A percentile compares a stretch with the other conserved stretches of the same genome.
Conservation (phyloP, 352 stramenopile genomes). For the Pythium dissimile region DNA sequence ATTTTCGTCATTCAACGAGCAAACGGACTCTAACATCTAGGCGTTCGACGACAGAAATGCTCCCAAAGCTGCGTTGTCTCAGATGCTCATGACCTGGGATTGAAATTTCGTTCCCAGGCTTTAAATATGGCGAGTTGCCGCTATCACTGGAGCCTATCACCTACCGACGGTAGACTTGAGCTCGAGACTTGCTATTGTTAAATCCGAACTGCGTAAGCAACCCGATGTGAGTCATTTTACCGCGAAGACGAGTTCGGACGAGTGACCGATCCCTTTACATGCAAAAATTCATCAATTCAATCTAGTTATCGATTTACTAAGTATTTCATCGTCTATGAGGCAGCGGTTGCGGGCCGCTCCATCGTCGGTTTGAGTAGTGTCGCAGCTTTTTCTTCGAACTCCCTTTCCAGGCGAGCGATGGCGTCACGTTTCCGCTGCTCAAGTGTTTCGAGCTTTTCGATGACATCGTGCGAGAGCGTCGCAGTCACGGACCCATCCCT, state of each 20-base stretch:
- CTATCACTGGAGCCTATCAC: no score
- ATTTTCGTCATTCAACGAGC: background rate
- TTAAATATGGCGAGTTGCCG: no score
- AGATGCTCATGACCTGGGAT: constrained; percentile 21
- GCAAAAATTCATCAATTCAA: no score
- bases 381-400: constrained; percentile 21
- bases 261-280: no score
- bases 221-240: no score
- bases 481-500: constrained; percentile 8
- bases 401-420: constrained; percentile 10
- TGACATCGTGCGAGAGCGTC: constrained; percentile 6
- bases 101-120: no score
- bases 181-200: no score
- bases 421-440: constrained; percentile 15
- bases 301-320: background rate
- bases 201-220: no score
- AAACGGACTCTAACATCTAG: background rate
- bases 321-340: background rate
- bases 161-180: no score
- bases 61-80: constrained; percentile 23
- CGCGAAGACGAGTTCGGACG: no score
- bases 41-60: constrained; percentile 14
- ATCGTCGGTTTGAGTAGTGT: constrained; percentile 11
- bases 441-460: constrained; percentile 16
- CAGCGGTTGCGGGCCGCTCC: constrained; percentile 4